phyloP scores from a whole-genome alignment of 305 asterid species.

The Rubia peregrina region DNA sequence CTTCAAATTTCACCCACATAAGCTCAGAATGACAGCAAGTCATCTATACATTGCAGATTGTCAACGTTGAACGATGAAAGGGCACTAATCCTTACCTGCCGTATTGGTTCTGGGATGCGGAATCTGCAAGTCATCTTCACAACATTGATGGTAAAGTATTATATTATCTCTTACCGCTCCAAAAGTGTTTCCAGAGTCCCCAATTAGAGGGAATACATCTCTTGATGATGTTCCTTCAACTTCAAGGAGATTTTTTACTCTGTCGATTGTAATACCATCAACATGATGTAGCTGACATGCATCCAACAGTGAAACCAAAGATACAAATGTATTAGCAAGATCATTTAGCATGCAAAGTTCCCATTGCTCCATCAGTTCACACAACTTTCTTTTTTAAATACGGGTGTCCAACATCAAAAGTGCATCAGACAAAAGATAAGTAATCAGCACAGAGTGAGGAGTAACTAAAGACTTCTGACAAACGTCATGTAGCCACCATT shows the following conservation, averaged over 20 bases:
- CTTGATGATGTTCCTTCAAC: constrained; percentile 33
- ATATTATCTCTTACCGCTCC: constrained; percentile 71
- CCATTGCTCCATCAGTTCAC: neutral
- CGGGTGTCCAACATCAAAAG: neutral
- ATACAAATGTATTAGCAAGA: neutral
- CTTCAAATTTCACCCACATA: neutral
- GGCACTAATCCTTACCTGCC: constrained; percentile 50
- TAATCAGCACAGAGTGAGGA: neutral
- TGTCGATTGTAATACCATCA: constrained; percentile 69
- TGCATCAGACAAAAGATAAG: neutral
- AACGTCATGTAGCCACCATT: neutral
- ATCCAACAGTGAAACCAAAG: constrained; percentile 1
- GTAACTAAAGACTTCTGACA: neutral
- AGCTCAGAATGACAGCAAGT: neutral
- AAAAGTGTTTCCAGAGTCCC: constrained; percentile 63
- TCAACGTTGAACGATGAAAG: neutral
- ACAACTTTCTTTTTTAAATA: neutral
- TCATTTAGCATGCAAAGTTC: neutral
- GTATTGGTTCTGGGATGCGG: constrained; percentile 83
- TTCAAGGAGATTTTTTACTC: constrained; percentile 46
- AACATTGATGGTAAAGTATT: too few relatives aligned
- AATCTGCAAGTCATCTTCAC: constrained; percentile 57
- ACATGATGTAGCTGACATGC: constrained; percentile 66
- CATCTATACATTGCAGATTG: neutral
- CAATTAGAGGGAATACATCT: constrained; percentile 42